phyloP scores from a whole-genome alignment of 164 flowering plant species.

The Amborella trichopoda region DNA sequence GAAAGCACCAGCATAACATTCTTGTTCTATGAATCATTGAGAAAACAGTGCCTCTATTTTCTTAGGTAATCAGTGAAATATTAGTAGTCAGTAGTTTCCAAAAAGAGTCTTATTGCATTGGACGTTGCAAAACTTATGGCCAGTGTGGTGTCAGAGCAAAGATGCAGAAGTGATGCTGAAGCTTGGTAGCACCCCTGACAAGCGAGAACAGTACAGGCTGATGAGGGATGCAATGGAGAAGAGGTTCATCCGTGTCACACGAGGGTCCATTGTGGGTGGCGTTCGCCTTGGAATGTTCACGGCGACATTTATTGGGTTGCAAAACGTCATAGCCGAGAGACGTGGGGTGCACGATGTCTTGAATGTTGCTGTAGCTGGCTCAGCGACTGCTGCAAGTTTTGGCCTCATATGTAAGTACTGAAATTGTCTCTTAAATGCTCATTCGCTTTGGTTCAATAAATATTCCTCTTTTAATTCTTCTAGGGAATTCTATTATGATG shows the following conservation, averaged over 20 bases:
- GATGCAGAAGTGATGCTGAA: constrained; percentile 94
- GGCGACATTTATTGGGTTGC: constrained; percentile 70
- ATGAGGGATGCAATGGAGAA: constrained; percentile 99
- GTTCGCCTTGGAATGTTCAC: constrained; percentile 95
- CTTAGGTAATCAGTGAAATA: no score
- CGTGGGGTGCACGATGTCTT: constrained; percentile 88
- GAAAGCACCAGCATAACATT: no score
- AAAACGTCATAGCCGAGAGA: constrained; percentile 76
- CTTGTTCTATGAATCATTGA: no score
- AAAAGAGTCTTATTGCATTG: no score
- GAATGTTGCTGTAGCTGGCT: constrained; percentile 85
- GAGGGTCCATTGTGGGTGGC: constrained; percentile 92
- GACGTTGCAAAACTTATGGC: not conserved
- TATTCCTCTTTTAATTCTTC: no score
- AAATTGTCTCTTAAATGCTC: constrained; percentile 1
- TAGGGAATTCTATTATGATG: no score
- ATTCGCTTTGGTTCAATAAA: not conserved
- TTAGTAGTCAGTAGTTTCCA: no score
- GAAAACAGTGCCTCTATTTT: no score
- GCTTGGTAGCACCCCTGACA: constrained; percentile 92
- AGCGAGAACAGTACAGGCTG: constrained; percentile 83
- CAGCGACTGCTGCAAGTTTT: constrained; percentile 85
- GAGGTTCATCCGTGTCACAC: constrained; percentile 74
- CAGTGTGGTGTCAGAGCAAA: constrained; percentile 54
- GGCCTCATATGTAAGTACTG: constrained; percentile 64